Evolutionary conservation across 495 filamentous ascomycete species (phyloP).

Genomic region (Annulohypoxylon stygium): DNA sequence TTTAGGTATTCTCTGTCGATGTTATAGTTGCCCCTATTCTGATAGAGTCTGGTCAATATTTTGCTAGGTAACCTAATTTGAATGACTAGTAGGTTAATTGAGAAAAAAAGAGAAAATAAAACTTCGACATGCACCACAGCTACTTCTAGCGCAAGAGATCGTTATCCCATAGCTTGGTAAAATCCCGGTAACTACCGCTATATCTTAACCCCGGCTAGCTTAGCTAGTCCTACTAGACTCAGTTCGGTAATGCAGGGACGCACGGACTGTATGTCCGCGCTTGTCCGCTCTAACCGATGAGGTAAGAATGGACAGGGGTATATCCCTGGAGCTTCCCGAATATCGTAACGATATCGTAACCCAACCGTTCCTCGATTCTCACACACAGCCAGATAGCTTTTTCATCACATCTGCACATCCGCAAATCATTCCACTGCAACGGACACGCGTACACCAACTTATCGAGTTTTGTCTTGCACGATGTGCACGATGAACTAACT

Average conservation of each 20-base stretch:
- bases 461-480: background rate
- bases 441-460: slow-evolving; percentile 6
- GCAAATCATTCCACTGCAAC: slow-evolving; percentile 1
- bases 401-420: slow-evolving; percentile 6
- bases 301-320: slow-evolving; percentile 26
- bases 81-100: background rate
- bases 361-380: slow-evolving; percentile 5
- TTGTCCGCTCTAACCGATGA: slow-evolving; percentile 31
- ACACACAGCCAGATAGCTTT: slow-evolving; percentile 5
- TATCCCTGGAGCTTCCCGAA: slow-evolving; percentile 25
- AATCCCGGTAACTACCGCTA: slow-evolving; percentile 9
- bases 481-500: slow-evolving; percentile 12
- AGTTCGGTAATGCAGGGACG: slow-evolving; percentile 41
- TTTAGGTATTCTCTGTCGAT: background rate
- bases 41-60: background rate
- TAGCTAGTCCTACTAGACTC: slow-evolving; percentile 4
- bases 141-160: background rate
- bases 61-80: too few species aligned
- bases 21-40: background rate
- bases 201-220: slow-evolving; percentile 18
- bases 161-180: slow-evolving; percentile 7
- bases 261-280: slow-evolving; percentile 22
- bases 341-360: slow-evolving; percentile 15
- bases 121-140: background rate
- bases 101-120: background rate